phyloP scores from a whole-genome alignment of 257 asterid genomes.

The Forsythia suspensa region DNA sequence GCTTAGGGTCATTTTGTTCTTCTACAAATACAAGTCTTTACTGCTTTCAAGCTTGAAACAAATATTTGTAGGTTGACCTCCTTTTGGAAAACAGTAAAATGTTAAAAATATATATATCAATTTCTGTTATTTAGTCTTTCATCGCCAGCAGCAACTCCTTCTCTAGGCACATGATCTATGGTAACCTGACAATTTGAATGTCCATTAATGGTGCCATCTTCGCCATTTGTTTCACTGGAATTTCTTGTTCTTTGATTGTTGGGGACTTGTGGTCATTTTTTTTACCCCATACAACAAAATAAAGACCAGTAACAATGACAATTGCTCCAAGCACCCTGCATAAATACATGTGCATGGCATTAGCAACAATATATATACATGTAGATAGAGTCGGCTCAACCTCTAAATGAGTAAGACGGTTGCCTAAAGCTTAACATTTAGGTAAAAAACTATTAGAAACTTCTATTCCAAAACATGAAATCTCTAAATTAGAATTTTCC shows the following conservation, averaged over 20 bases:
- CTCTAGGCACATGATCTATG: constrained; percentile 23
- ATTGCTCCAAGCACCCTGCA: constrained; percentile 80
- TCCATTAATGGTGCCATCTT: constrained; percentile 9
- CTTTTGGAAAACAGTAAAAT: constrained; percentile 1
- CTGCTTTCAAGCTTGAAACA: too few species aligned
- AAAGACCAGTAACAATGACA: constrained; percentile 76
- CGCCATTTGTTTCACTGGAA: constrained; percentile 38
- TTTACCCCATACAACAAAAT: constrained; percentile 91
- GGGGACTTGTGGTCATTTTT: constrained; percentile 56
- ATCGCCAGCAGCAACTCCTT: constrained; percentile 21
- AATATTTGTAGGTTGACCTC: background rate
- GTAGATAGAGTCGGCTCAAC: too few species aligned
- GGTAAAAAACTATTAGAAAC: too few species aligned
- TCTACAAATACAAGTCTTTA: too few species aligned
- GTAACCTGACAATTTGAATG: constrained; percentile 37
- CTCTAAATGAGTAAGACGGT: too few species aligned
- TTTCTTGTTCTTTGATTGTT: constrained; percentile 25
- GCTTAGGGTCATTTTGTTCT: background rate
- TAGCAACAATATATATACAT: too few species aligned
- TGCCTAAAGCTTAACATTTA: too few species aligned
- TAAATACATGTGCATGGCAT: background rate
- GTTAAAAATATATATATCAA: background rate
- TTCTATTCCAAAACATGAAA: too few species aligned
- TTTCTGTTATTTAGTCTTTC: constrained; percentile 15
- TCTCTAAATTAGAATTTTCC: too few species aligned